Evolutionary conservation across 2,329 filamentous ascomycete genomes (phyloP).

Genomic region (Drechslerella stenobrocha): DNA sequence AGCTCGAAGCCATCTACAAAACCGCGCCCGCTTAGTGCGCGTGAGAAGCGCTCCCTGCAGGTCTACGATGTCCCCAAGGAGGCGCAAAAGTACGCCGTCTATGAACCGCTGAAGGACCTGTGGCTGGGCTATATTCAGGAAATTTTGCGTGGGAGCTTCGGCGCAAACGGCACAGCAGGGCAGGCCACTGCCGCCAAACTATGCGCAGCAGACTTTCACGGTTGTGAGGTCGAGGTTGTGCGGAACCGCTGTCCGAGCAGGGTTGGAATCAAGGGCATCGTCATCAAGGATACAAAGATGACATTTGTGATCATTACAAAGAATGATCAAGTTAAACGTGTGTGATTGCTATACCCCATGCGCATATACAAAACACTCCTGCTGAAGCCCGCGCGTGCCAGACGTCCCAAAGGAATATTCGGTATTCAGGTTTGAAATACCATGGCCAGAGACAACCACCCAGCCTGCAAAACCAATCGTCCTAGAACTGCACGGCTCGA

Average conservation of each 20-base stretch:
- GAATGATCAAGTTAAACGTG: conserved; percentile 70
- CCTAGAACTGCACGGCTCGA: conserved; percentile 85
- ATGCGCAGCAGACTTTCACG: conserved; percentile 85
- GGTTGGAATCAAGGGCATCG: conserved; percentile 82
- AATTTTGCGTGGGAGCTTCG: conserved; percentile 64
- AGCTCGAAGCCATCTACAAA: conserved; percentile 56
- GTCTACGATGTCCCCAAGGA: conserved; percentile 74
- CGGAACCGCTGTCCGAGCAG: conserved; percentile 77
- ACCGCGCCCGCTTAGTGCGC: conserved; percentile 73
- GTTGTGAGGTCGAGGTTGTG: conserved; percentile 79
- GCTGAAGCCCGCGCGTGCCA: conserved; percentile 50
- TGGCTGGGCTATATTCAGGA: conserved; percentile 88
- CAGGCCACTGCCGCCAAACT: conserved; percentile 63
- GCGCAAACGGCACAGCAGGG: conserved; percentile 65
- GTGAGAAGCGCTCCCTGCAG: conserved; percentile 71
- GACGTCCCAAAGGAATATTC: conserved; percentile 87
- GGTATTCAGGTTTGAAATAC: conserved; percentile 75
- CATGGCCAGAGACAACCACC: conserved; percentile 54
- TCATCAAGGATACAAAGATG: conserved; percentile 84
- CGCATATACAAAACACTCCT: background rate
- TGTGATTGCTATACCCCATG: conserved; percentile 51
- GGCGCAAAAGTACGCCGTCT: conserved; percentile 73
- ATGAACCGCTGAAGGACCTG: conserved; percentile 73
- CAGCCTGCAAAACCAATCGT: conserved; percentile 61
- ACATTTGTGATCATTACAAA: conserved; percentile 81